Percentiles rank a stretch among this genome's conserved stretches.
Evolutionary conservation across 495 filamentous ascomycete genomes (phyloP).

Genomic region (Paragyromitra xinjiangensis): DNA sequence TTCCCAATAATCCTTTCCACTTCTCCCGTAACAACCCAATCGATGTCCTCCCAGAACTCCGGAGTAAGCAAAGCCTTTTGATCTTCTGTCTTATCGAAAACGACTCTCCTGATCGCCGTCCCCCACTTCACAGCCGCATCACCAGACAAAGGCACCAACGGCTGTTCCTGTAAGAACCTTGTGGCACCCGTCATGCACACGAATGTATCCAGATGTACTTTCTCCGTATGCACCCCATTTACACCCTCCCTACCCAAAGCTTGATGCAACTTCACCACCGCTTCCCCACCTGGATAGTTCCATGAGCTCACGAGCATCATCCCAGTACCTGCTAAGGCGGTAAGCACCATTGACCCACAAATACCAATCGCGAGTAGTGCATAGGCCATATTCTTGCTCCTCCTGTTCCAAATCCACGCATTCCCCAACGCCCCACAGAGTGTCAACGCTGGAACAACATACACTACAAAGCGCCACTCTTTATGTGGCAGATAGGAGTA

Average conservation of each 20-base stretch:
- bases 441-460: constrained; percentile 81
- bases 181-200: constrained; percentile 95
- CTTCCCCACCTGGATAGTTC: constrained; percentile 89
- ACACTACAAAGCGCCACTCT: constrained; percentile 95
- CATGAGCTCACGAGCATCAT: constrained; percentile 78
- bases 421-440: constrained; percentile 78
- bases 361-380: constrained; percentile 65
- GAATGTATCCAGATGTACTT: constrained; percentile 82
- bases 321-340: constrained; percentile 67
- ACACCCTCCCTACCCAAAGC: constrained; percentile 33
- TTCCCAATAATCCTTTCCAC: constrained; percentile 67
- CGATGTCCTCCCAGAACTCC: constrained; percentile 81
- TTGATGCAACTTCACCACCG: constrained; percentile 64
- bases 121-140: constrained; percentile 22
- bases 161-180: constrained; percentile 72
- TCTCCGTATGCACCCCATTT: constrained; percentile 20
- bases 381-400: constrained; percentile 66
- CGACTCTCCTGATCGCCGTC: constrained; percentile 54
- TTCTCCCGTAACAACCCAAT: constrained; percentile 80
- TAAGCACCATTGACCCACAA: constrained; percentile 66
- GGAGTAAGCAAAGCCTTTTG: constrained; percentile 65
- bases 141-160: constrained; percentile 43
- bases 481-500: constrained; percentile 94
- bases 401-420: constrained; percentile 74
- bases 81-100: constrained; percentile 73